Evolutionary conservation across 1,284 basidiomycete genomes (phyloP), one percentile per base, ranked within the genome.

Genomic region (Sparassis latifolia): DNA sequence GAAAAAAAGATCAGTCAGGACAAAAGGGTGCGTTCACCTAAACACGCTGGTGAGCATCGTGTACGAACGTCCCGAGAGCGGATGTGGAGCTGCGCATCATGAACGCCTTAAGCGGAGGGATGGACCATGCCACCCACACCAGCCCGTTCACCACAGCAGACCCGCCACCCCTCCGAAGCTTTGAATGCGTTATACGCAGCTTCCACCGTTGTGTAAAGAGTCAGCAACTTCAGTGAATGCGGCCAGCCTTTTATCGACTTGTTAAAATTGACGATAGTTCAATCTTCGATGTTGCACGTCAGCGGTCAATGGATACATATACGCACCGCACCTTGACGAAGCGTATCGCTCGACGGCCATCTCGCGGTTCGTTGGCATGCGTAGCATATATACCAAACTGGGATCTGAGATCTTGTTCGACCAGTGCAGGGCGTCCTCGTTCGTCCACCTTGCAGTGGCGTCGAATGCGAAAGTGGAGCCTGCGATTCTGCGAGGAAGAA

Each of bases 121-220:
- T 68, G 58, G 86, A 82, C 89, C 89, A 93, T 6, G 78, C 74
- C 9, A 84, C 58, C 73, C 83, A 94, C 28, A 94, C 70, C 5
- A 72, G 75, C 5, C 76, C 70, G 64, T 91, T 91, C n/a, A 84
- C 57, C 2, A 78, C 68, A 43, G 79, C 80, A 84, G 39, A 83
- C 65, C 20, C 85, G 72, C 61, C 79, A 79, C 31, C 85, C 87
- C 56, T 90, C 88, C 1, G 80, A 73, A 1, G 80, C 75, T 57
- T 85, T 78, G n/a, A 82, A 71, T 50, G 80, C 83, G 1, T 77
- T 75, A 54, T 87, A 78, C 43, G 81, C 78, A 5, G 75, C 62
- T 29, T 76, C 66, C 3, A 83, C 76, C 52, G 79, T 80, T 1
- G 65, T 49, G 44, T 68, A 67, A 10, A 68, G 37, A 29, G 67